Base-by-base conservation (phyloP, 352 stramenopile species). In the Globisporangium okanoganense region DNA sequence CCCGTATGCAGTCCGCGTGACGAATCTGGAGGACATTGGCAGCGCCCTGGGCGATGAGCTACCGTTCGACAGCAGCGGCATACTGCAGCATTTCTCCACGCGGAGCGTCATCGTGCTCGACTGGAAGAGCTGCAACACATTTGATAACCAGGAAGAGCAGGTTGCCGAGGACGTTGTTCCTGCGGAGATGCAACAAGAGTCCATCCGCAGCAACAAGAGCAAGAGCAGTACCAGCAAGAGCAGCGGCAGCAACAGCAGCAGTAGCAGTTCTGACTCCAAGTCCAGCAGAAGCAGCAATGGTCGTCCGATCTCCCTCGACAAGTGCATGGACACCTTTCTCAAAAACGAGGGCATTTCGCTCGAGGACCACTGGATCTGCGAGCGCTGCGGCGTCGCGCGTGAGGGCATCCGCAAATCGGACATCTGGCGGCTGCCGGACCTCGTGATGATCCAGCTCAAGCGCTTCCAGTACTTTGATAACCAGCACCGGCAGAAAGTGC, bases 391-490 rank as follows among this genome's bases (percentile, higher is more conserved):
- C n/a, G 69, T 82, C 13, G 73, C 76, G n/a, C 78, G 81, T 10
- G 76, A 77, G 47, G 82, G 85, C 13, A 70, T 73, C 9, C 78
- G 83, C 14, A 65, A 73, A 12, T 87, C 78, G 6, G 82, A 87
- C 38, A 75, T 96, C 9, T 92, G 79, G 82, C 73, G 77, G 2
- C 58, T 92, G 6, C 87, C 87, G 18, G 83, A 94, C 55, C 65
- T 96, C 33, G 80, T 96, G 13, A 94, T 96, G 82, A 76, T 96
- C 41, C 87, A 96, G 58, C 70, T 96, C n/a, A 94, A 96, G 62
- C 84, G 87, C 25, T 96, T 96, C 54, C 82, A 94, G 66, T 94
- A 91, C 60, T 82, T 90, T 16, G 85, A 94, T 61, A 90, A 92
- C 48, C 76, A 90, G 41, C 82, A 89, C 65, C 85, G 87, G 13